Evolutionary conservation across 805 yeast genomes (phyloP).

Genomic region (Metschnikowia lachancei): DNA sequence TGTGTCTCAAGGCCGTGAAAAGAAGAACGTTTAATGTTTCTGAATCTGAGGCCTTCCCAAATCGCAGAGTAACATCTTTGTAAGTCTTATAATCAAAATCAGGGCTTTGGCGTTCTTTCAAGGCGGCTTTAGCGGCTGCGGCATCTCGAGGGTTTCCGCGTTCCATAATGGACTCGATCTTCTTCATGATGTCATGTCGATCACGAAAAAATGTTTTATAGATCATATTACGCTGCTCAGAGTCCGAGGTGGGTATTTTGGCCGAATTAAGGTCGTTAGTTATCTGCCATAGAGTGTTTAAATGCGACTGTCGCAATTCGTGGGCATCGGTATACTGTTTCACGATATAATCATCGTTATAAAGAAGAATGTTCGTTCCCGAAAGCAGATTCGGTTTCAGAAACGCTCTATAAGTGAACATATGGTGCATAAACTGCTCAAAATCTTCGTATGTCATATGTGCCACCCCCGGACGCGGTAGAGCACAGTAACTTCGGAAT

Average conservation of each 20-base stretch:
- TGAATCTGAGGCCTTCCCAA: conserved; percentile 12
- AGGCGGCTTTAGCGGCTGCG: neutral
- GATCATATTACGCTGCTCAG: conserved; percentile 31
- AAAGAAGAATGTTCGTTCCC: conserved; percentile 8
- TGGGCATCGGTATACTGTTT: conserved; percentile 21
- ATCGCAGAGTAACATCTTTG: conserved; percentile 18
- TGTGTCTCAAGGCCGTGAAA: conserved; percentile 30
- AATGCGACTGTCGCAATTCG: conserved; percentile 20
- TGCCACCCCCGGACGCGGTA: conserved; percentile 27
- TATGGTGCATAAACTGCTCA: conserved; percentile 26
- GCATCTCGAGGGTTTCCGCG: neutral
- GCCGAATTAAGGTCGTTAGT: conserved; percentile 28
- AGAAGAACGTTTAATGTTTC: conserved; percentile 28
- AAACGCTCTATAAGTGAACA: conserved; percentile 26
- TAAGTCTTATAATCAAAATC: conserved; percentile 24
- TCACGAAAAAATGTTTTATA: conserved; percentile 35
- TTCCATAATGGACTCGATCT: conserved; percentile 8
- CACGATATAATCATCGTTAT: conserved; percentile 5
- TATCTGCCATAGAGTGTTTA: conserved; percentile 23
- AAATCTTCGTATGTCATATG: conserved; percentile 28
- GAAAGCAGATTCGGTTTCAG: conserved; percentile 26
- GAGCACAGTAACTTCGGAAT: conserved; percentile 25
- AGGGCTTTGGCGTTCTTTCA: conserved; percentile 2
- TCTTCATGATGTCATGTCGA: conserved; percentile 20
- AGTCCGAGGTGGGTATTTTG: conserved; percentile 27